phyloP scores from a whole-genome alignment of 371 early-diverging fungal species.

The Coemansia linderi region DNA sequence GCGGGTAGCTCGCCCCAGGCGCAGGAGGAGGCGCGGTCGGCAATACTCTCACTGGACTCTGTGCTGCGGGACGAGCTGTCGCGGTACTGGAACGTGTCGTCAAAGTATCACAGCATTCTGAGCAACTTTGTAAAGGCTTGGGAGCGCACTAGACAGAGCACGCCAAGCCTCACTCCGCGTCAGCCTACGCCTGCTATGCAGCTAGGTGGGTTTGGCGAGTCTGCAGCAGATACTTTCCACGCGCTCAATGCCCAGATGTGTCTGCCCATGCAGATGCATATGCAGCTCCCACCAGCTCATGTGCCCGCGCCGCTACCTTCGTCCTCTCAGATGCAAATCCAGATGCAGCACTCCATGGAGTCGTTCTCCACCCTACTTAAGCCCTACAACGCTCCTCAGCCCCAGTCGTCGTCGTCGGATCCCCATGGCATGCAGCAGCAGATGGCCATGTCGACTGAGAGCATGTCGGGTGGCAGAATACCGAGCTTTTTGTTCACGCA shows the following conservation, averaged over 20 bases:
- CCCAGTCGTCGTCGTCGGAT: background rate
- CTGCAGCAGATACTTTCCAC: conserved; percentile 23
- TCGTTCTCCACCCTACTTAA: conserved; percentile 32
- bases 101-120: conserved; percentile 49
- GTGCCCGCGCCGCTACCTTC: background rate
- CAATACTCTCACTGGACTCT: conserved; percentile 44
- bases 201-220: conserved; percentile 12
- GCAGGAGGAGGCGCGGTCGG: conserved; percentile 51
- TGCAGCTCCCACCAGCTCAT: conserved; percentile 30
- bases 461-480: background rate
- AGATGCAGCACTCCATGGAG: conserved; percentile 8
- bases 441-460: background rate
- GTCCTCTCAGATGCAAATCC: conserved; percentile 11
- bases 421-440: conserved; percentile 8
- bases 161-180: conserved; percentile 37
- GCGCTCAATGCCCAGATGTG: conserved; percentile 22
- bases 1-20: conserved; percentile 51
- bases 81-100: conserved; percentile 51
- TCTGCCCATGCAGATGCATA: conserved; percentile 43
- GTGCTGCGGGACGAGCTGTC: conserved; percentile 49
- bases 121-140: conserved; percentile 54
- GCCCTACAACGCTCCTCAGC: conserved; percentile 20
- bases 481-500: conserved; percentile 38
- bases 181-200: conserved; percentile 11
- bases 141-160: conserved; percentile 46